Conservation (phyloP, 345 rosid genomes). For the Eucalyptus guilfoylei region DNA sequence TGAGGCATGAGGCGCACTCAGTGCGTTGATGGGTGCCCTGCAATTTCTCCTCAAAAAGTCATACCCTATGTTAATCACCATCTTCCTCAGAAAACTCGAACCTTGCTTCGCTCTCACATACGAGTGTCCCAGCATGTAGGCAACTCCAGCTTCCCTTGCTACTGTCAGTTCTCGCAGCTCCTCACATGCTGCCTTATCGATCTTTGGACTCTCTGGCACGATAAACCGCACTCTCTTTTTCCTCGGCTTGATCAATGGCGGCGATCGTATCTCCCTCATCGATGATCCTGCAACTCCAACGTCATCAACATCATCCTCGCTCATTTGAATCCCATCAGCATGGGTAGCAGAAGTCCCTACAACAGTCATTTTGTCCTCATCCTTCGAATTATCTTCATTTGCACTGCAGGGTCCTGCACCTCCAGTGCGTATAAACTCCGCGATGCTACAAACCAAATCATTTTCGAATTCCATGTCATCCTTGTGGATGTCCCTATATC, state of each 20-base stretch:
- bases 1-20: slow-evolving; percentile 66
- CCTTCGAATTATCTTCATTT: slow-evolving; percentile 18
- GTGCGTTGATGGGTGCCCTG: slow-evolving; percentile 34
- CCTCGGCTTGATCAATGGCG: slow-evolving; percentile 21
- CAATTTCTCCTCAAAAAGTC: slow-evolving; percentile 86
- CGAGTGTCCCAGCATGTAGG: slow-evolving; percentile 81
- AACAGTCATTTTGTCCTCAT: slow-evolving; percentile 57
- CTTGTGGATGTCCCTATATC: slow-evolving; percentile 83
- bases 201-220: slow-evolving; percentile 67
- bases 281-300: slow-evolving; percentile 43
- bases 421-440: slow-evolving; percentile 67
- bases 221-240: slow-evolving; percentile 62
- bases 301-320: slow-evolving; percentile 25
- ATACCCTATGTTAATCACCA: slow-evolving; percentile 58
- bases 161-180: slow-evolving; percentile 73
- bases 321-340: slow-evolving; percentile 41
- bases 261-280: slow-evolving; percentile 45
- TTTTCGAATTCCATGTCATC: slow-evolving; percentile 88
- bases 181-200: slow-evolving; percentile 32
- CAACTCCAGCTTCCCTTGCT: slow-evolving; percentile 84
- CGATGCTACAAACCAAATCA: slow-evolving; percentile 81
- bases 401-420: not conserved
- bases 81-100: slow-evolving; percentile 53
- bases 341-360: slow-evolving; percentile 71
- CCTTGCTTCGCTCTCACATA: slow-evolving; percentile 76